Base-by-base conservation (phyloP, 2,329 filamentous ascomycete genomes). In the Chaetomiaceae sp. region DNA sequence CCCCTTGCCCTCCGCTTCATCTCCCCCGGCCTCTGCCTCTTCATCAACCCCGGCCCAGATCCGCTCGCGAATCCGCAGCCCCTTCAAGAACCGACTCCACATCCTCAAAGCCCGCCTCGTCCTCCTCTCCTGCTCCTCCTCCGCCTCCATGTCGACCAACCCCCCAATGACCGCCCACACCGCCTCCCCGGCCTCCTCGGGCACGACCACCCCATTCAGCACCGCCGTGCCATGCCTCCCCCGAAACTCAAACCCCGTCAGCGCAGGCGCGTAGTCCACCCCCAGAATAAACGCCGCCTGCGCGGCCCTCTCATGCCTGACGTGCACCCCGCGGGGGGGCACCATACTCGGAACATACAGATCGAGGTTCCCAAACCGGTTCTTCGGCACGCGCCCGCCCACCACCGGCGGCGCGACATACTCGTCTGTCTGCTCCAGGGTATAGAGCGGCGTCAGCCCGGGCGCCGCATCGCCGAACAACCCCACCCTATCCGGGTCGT, bases 341-440 rank as follows among this genome's bases (percentile, higher is more conserved):
- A 97, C 77, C 94, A 99, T 97, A 57, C 84, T 89, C 0, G 89
- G 85, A 10, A 96, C 90, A 66, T 92, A 97, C 34, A 95, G 80
- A 64, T 97, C 94, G 54, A 97, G 85, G 65, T 99, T 99, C 10
- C 90, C 90, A 68, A 90, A 99, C 16, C 86, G 85, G 66, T 99
- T 99, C 71, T 89, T 92, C 0, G 94, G 92, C 1, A 97, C 79
- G 11, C 77, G 75, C 0, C 90, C 91, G 47, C 84, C 72, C 3
- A 87, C 75, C 1, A 97, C 85, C 0, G 90, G 85, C 1, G 89
- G 87, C 0, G 92, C 81, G 11, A 80, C 71, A 68, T 95, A 97
- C 0, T 85, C 56, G 13, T 86, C 80, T 0, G 92, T 89, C 64
- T 90, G 84, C 8, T 82, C 77, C 16, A 75, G 66, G 0, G 75